Conservation (phyloP, 2,329 filamentous ascomycete species). For the Rhinocladiella similis region DNA sequence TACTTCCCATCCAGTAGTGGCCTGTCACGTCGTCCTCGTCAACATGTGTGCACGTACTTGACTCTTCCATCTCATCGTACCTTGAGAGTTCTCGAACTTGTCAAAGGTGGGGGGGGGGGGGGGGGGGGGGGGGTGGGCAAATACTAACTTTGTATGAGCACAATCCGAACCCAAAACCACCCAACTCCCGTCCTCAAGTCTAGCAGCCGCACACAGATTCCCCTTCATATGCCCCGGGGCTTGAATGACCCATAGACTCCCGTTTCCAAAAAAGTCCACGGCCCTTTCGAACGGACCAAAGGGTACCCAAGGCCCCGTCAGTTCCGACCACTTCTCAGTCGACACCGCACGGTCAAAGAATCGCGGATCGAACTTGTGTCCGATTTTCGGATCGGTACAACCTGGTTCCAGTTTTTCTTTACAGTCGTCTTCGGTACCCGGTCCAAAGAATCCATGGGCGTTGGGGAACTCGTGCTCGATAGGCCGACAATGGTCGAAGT, state of each 20-base stretch:
- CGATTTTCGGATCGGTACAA: not conserved
- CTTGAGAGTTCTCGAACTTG: too few species aligned
- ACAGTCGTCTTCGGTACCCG: not conserved
- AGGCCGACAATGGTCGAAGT: constrained; percentile 3
- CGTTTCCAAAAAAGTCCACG: constrained; percentile 40
- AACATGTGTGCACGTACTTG: too few species aligned
- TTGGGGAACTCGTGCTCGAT: not conserved
- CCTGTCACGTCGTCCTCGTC: not conserved
- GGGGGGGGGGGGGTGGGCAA: not conserved
- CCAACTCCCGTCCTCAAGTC: not conserved
- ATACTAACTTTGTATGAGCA: not conserved
- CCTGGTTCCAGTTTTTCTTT: not conserved
- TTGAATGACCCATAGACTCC: constrained; percentile 40
- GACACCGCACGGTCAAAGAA: not conserved
- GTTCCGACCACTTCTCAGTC: not conserved
- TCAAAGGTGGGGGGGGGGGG: too few species aligned
- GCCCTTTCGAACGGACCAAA: constrained; percentile 39
- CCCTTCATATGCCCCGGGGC: constrained; percentile 40
- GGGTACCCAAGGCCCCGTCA: constrained; percentile 28
- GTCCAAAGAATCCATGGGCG: not conserved
- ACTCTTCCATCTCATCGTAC: too few species aligned
- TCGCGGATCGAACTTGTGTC: constrained; percentile 1
- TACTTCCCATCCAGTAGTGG: not conserved
- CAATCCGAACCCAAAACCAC: constrained; percentile 1
- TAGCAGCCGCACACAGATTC: constrained; percentile 41